phyloP scores from a whole-genome alignment of 306 rosid genomes.

The Gillenia trifoliata region DNA sequence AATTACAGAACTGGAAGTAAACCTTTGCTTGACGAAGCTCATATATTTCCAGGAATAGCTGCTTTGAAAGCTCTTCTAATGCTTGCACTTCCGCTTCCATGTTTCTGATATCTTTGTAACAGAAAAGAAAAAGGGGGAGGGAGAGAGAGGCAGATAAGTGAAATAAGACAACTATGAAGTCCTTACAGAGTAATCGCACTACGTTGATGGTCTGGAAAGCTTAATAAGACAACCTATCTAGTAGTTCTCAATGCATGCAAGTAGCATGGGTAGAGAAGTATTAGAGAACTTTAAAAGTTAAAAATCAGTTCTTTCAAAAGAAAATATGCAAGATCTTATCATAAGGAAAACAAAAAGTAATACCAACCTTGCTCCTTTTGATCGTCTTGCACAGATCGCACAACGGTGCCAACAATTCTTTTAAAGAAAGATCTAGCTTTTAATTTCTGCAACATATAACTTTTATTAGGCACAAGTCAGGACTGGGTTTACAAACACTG shows the following conservation, averaged over 20 bases:
- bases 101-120: constrained; percentile 60
- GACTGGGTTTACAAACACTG: constrained; percentile 6
- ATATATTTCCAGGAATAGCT: constrained; percentile 89
- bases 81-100: constrained; percentile 93
- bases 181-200: not conserved
- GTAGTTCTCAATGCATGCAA: not conserved
- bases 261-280: not conserved
- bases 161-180: not conserved
- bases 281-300: not conserved
- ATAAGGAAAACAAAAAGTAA: constrained; percentile 4
- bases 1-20: constrained; percentile 2
- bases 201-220: not conserved
- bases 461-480: constrained; percentile 7
- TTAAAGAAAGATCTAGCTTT: constrained; percentile 75
- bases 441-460: constrained; percentile 54
- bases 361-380: constrained; percentile 81
- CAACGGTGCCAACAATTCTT: constrained; percentile 91
- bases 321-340: constrained; percentile 7
- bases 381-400: constrained; percentile 88
- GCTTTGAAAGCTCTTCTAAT: constrained; percentile 94
- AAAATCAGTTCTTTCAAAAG: not conserved
- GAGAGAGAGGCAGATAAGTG: not conserved
- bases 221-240: not conserved
- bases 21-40: constrained; percentile 99
- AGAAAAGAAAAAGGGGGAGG: not conserved